These are phyloP conservation scores for Pseudohalonectria lignicola DNA, from an alignment of 2,329 filamentous ascomycete species.

Conservation along the genomic window DNA sequence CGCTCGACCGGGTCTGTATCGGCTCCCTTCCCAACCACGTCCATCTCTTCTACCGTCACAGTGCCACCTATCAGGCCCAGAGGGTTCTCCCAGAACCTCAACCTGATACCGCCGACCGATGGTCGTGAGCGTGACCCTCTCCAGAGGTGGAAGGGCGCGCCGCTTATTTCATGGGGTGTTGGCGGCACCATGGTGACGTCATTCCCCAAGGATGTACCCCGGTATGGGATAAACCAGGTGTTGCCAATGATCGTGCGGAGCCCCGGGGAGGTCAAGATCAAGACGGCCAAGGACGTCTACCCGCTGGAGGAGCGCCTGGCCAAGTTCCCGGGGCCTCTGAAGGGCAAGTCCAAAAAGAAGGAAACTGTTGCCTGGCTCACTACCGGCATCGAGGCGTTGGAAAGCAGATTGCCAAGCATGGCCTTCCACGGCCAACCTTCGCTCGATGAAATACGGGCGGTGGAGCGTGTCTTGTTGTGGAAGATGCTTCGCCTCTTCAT, in stretches of 20 bases:
- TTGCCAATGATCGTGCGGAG: conserved; percentile 71
- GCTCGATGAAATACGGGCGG: conserved; percentile 56
- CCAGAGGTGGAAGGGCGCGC: conserved; percentile 82
- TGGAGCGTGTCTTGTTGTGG: conserved; percentile 79
- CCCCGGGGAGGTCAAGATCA: conserved; percentile 72
- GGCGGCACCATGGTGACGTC: conserved; percentile 73
- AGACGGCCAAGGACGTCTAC: conserved; percentile 61
- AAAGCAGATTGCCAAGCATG: conserved; percentile 42
- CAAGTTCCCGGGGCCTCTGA: conserved; percentile 84
- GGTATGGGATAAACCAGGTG: conserved; percentile 66
- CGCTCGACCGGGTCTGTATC: conserved; percentile 11
- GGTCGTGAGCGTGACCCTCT: conserved; percentile 64
- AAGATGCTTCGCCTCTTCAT: conserved; percentile 73
- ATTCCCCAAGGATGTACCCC: conserved; percentile 80
- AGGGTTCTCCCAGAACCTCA: conserved; percentile 42
- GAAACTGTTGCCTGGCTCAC: conserved; percentile 75
- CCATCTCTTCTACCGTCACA: background rate
- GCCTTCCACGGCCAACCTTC: conserved; percentile 38
- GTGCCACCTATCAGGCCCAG: conserved; percentile 26
- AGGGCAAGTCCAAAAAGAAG: conserved; percentile 90
- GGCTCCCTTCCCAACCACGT: background rate
- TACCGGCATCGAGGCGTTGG: conserved; percentile 62
- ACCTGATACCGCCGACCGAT: conserved; percentile 52
- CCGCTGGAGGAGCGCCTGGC: conserved; percentile 61
- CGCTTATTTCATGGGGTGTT: conserved; percentile 79